Base-by-base conservation (phyloP, 2,329 filamentous ascomycete genomes). In the Thermothelomyces thermophilus region DNA sequence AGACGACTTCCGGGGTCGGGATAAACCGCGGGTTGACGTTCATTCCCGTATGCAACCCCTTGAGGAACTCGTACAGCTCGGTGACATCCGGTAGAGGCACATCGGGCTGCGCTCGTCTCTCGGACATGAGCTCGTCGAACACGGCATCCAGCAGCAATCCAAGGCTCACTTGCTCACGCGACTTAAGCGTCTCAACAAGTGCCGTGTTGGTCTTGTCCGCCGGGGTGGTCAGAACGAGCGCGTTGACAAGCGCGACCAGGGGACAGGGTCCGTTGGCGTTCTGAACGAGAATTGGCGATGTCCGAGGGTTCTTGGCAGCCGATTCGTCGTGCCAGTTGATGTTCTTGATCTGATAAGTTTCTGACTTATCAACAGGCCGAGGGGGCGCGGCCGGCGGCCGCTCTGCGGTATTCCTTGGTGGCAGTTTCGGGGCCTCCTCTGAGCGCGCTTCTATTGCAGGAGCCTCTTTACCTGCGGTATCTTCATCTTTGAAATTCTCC, bases 181-280 rank as follows among this genome's bases (percentile, higher is more conserved):
- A 84, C 33, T 82, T 74, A 11, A 98, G 72, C 0, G 86, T 83
- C 54, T 90, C 86, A 0, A 91, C 79, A 16, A 97, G 75, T 0
- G 86, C 83, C 0, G 89, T 86, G 30, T 86, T 70, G 58, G 58
- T 72, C 43, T 64, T 64, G 17, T 80, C 75, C 3, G 82, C 73
- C 1, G 86, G 84, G 0, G 90, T 91, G 2, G 89, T 90, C 48
- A 98, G 71, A 0, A 89, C 86, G 14, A 98, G 74, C 1, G 90
- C 90, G 64, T 98, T 98, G 51, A 97, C 90, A 5, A 98, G 74
- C 2, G 93, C 93, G 22, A 98, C 80, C 13, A 98, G 70, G 1
- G 93, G 93, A 66, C 93, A 98, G 1, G 93, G 93, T 0, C 93
- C 93, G 61, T 98, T 98, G 50, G 84, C 82, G 59, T 96, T 97